Evolutionary conservation across 2,329 filamentous ascomycete genomes (phyloP).

Genomic region (Tolypocladium ovalisporum): DNA sequence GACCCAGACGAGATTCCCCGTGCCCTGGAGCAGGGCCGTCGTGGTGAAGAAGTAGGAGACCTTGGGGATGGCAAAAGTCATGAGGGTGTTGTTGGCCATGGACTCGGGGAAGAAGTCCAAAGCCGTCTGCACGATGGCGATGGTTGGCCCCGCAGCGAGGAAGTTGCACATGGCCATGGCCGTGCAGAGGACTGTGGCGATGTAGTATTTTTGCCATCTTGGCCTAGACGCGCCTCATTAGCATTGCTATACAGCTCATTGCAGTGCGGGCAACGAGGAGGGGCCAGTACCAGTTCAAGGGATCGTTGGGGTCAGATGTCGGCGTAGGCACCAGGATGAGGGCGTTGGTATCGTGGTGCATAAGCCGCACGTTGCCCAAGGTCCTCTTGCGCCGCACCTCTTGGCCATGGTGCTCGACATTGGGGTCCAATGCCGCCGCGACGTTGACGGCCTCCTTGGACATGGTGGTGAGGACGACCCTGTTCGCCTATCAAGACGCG

Average conservation of each 20-base stretch:
- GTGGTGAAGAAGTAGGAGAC: conserved; percentile 43
- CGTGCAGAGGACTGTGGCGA: conserved; percentile 35
- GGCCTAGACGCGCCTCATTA: conserved; percentile 19
- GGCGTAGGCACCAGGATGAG: conserved; percentile 34
- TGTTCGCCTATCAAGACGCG: neutral
- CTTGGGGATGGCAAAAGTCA: conserved; percentile 24
- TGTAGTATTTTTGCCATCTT: conserved; percentile 36
- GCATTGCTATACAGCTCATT: neutral
- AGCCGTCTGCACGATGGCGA: conserved; percentile 37
- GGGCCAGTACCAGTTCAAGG: conserved; percentile 34
- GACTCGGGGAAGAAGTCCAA: conserved; percentile 32
- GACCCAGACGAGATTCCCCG: conserved; percentile 35
- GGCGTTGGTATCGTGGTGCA: conserved; percentile 29
- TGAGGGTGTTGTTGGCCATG: conserved; percentile 14
- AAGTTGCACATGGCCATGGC: conserved; percentile 48
- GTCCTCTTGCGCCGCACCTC: conserved; percentile 13
- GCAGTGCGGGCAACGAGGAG: neutral
- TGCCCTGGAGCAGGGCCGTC: conserved; percentile 36
- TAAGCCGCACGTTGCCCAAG: conserved; percentile 30
- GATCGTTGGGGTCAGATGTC: conserved; percentile 6
- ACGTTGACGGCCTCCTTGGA: neutral
- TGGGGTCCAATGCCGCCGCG: conserved; percentile 4
- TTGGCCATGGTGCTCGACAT: conserved; percentile 1
- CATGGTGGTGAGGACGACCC: neutral
- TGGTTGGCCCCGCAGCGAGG: conserved; percentile 41